A percentile compares a stretch with the other conserved stretches of the same genome.
Evolutionary conservation across 2,329 filamentous ascomycete species (phyloP).

Genomic region (Pseudopithomyces chartarum): DNA sequence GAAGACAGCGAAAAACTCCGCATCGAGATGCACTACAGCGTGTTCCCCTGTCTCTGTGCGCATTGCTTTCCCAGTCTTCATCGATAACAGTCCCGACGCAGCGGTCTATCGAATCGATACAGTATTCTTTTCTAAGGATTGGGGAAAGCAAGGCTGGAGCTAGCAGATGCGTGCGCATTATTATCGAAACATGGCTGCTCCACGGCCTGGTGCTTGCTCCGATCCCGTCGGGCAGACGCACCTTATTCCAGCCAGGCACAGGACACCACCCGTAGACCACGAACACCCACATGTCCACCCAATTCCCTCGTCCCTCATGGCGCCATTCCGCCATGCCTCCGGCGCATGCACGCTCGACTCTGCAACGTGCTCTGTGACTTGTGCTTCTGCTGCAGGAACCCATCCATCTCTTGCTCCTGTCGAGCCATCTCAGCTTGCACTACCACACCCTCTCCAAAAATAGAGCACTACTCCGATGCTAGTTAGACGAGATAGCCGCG

Average conservation of each 20-base stretch:
- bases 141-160: conserved; percentile 3
- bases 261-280: not conserved
- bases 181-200: not conserved
- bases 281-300: not conserved
- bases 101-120: conserved; percentile 10
- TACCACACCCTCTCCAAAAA: conserved; percentile 11
- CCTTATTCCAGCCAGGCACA: not conserved
- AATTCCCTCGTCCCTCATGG: not conserved
- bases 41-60: conserved; percentile 1
- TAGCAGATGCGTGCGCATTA: not conserved
- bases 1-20: not conserved
- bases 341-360: not conserved
- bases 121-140: not conserved
- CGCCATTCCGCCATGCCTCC: not conserved
- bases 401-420: not conserved
- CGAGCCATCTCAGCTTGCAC: conserved; percentile 6
- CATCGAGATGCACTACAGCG: conserved; percentile 1
- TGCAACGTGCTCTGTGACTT: not conserved
- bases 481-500: conserved; percentile 15
- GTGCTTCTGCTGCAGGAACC: conserved; percentile 21
- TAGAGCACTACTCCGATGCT: conserved; percentile 5
- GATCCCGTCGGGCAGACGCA: not conserved
- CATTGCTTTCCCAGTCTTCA: conserved; percentile 6
- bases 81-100: not conserved
- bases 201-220: not conserved